Evolutionary conservation across 148 eudicot genomes (phyloP).

Genomic region (Fagopyrum tataricum): DNA sequence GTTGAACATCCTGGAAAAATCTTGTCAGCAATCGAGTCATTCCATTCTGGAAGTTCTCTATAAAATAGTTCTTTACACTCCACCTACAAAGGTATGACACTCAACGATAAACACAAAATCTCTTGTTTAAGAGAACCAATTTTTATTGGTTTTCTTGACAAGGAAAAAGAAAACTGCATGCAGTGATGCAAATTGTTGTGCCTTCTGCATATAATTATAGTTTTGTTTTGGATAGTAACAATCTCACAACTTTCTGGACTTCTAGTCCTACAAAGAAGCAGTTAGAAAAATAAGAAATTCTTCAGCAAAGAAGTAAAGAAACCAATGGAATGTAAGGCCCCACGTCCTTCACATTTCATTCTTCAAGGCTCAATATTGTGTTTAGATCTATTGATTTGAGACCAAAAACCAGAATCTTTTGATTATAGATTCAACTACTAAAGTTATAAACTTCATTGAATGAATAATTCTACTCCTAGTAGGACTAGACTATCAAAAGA

Average conservation of each 20-base stretch:
- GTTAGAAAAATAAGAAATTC: background rate
- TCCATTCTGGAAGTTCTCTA: slow-evolving; percentile 77
- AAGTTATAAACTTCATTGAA: too few species aligned
- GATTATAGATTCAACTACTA: too few species aligned
- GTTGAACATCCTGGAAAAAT: slow-evolving; percentile 73
- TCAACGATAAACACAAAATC: background rate
- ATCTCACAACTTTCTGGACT: background rate
- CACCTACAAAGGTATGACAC: slow-evolving; percentile 38
- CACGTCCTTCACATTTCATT: too few species aligned
- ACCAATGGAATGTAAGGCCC: too few species aligned
- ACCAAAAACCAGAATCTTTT: too few species aligned
- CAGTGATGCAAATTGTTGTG: slow-evolving; percentile 1
- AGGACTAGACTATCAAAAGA: too few species aligned
- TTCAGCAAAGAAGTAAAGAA: background rate
- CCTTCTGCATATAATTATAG: background rate
- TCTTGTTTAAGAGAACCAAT: background rate
- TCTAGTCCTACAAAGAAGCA: background rate
- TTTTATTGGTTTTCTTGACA: background rate
- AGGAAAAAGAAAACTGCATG: slow-evolving; percentile 1
- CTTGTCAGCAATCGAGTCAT: slow-evolving; percentile 79
- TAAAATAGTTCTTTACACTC: slow-evolving; percentile 88
- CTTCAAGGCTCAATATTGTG: too few species aligned
- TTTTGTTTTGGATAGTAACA: background rate
- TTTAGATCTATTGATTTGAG: too few species aligned
- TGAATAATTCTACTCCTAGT: too few species aligned